These are phyloP conservation scores for Papiliotrema flavescens DNA, from an alignment of 1,284 basidiomycete genomes.

Conservation along the genomic window DNA sequence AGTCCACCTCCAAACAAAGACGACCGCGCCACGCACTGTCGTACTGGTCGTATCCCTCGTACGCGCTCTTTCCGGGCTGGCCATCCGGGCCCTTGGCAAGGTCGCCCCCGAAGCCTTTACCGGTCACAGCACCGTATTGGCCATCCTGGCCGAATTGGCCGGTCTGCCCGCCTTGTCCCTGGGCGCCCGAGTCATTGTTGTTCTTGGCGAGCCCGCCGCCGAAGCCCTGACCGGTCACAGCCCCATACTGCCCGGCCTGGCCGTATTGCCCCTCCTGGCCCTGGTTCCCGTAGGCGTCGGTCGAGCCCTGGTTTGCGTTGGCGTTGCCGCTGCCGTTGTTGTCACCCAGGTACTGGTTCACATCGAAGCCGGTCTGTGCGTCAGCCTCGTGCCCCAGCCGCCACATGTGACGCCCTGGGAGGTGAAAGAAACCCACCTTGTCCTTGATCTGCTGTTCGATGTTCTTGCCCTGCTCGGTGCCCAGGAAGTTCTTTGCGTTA, in stretches of 20 bases:
- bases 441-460: constrained; percentile 16
- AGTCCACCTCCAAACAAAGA: not conserved
- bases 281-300: not conserved
- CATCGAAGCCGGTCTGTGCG: constrained; percentile 8
- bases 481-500: constrained; percentile 29
- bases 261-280: not conserved
- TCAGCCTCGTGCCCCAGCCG: not conserved
- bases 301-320: not conserved
- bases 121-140: constrained; percentile 25
- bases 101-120: constrained; percentile 25
- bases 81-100: constrained; percentile 15
- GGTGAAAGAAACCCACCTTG: not conserved
- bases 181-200: constrained; percentile 5
- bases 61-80: constrained; percentile 12
- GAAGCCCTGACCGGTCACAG: constrained; percentile 8
- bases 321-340: constrained; percentile 1
- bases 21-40: constrained; percentile 26
- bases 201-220: no score
- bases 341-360: constrained; percentile 5
- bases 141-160: constrained; percentile 24
- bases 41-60: constrained; percentile 28
- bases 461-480: constrained; percentile 26
- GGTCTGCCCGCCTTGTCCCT: constrained; percentile 10
- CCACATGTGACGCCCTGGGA: not conserved
- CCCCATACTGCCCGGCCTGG: constrained; percentile 3